phyloP scores from a whole-genome alignment of 2,329 filamentous ascomycete genomes.

The Fusarium siculi region DNA sequence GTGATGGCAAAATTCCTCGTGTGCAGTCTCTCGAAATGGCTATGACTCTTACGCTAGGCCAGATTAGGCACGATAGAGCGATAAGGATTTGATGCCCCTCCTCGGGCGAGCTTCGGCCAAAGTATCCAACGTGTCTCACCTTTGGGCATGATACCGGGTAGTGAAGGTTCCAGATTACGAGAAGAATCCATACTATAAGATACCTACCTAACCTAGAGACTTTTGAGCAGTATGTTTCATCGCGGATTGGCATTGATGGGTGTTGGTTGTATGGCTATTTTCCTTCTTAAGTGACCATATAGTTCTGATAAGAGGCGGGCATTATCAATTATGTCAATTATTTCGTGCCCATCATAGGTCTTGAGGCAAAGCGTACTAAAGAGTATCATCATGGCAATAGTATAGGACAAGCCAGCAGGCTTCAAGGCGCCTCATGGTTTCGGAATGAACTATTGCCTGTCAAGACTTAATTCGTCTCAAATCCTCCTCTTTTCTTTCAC shows the following conservation, averaged over 20 bases:
- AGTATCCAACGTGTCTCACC: neutral
- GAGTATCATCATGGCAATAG: neutral
- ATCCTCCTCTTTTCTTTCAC: neutral
- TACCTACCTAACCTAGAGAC: too few species aligned
- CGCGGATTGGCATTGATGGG: neutral
- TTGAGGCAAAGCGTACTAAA: neutral
- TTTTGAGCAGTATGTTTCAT: neutral
- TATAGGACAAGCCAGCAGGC: neutral
- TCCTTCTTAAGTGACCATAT: neutral
- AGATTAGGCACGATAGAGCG: slow-evolving; percentile 50
- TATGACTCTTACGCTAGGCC: slow-evolving; percentile 55
- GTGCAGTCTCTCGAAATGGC: slow-evolving; percentile 49
- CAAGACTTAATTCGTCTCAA: neutral
- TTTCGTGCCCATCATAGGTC: neutral
- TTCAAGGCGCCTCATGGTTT: neutral
- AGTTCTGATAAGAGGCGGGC: neutral
- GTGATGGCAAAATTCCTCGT: slow-evolving; percentile 56
- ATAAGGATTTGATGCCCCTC: slow-evolving; percentile 53
- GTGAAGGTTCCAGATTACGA: neutral
- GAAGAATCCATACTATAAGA: neutral
- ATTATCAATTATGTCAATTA: neutral
- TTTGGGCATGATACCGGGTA: neutral
- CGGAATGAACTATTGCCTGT: neutral
- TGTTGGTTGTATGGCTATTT: neutral
- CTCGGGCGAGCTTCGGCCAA: slow-evolving; percentile 45